Evolutionary conservation across 106 monocot genomes (phyloP), one percentile per base, ranked within the genome.

Genomic region (Phalaenopsis equestris): DNA sequence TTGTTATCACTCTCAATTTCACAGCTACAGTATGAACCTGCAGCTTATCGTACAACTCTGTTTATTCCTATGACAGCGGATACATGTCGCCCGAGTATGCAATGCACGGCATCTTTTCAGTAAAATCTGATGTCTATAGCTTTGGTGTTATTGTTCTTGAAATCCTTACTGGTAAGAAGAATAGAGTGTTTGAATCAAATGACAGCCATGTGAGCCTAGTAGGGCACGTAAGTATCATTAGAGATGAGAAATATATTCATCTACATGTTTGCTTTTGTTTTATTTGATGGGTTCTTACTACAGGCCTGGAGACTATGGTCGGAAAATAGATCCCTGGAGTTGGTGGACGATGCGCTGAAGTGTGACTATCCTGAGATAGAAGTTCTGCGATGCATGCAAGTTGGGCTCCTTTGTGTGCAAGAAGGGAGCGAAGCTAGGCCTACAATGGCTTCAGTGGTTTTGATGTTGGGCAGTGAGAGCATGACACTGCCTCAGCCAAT

Each of bases 401-500:
- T 89, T 2, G 89, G 86, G 39, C 80, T 89, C 2, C 39, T 84
- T 2, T 86, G 89, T 56, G 79, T 89, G 19, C 86, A 86, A 58
- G 86, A 84, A 49, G 18, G 79, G 1, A 73, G 80, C 8, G 80
- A 72, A n/a, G 86, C 86, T 9, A 84, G 89, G 61, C 89, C 89
- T 6, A 78, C 77, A 8, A 89, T 89, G 82, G 49, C 86, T 3
- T 47, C 75, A 1, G 89, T 89, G n/a, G 79, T 57, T 19, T 42
- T 86, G 61, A 90, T 90, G 87, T 41, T 90, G 24, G 47, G 56
- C 42, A 85, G 83, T 15, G 83, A 85, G 23, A 64, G 9, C 14
- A 11, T 48, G 16, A 64, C 39, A 12, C 47, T 81, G 41, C 42
- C 76, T 16, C 18, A 79, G 19, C 90, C 90, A 0, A 81, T 78